phyloP scores from a whole-genome alignment of 1,284 basidiomycete genomes.

The Sporisorium graminicola region DNA sequence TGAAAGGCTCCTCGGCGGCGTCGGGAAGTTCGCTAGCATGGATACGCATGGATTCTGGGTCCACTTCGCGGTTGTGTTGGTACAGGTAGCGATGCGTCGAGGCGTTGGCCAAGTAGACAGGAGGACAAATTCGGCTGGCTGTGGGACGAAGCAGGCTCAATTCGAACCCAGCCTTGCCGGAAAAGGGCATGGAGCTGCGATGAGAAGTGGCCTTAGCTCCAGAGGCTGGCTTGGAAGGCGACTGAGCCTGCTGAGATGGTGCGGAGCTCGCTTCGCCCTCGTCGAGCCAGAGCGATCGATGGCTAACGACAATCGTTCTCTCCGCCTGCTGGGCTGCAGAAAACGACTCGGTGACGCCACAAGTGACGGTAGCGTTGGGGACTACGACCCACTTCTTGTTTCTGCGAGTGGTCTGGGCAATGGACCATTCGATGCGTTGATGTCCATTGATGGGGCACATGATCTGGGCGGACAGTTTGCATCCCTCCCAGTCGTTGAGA shows the following conservation, averaged over 20 bases:
- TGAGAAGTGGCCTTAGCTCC: slow-evolving; percentile 1
- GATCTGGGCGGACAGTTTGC: slow-evolving; percentile 49
- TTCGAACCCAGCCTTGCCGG: slow-evolving; percentile 54
- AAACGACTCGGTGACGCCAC: slow-evolving; percentile 11
- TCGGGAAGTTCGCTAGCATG: neutral
- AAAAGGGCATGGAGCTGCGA: slow-evolving; percentile 39
- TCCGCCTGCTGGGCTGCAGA: slow-evolving; percentile 24
- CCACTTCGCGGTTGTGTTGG: slow-evolving; percentile 12
- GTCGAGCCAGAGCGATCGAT: slow-evolving; percentile 41
- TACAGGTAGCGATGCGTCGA: slow-evolving; percentile 50
- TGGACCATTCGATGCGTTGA: slow-evolving; percentile 50
- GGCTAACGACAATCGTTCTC: slow-evolving; percentile 56
- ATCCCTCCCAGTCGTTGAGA: slow-evolving; percentile 61
- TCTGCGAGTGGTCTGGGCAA: slow-evolving; percentile 48
- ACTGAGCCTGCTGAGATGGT: neutral
- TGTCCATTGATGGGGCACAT: slow-evolving; percentile 41
- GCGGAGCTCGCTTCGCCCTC: slow-evolving; percentile 5
- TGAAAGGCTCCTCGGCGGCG: neutral
- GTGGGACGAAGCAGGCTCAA: slow-evolving; percentile 51
- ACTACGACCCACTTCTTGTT: slow-evolving; percentile 62
- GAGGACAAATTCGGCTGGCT: slow-evolving; percentile 23
- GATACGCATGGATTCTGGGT: slow-evolving; percentile 1
- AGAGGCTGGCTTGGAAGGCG: neutral
- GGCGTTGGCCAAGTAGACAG: slow-evolving; percentile 51
- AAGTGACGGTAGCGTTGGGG: slow-evolving; percentile 34